A percentile compares a stretch with the other conserved stretches of the same genome.
Evolutionary conservation across 495 filamentous ascomycete species (phyloP).

Genomic region (Parathielavia appendiculata): DNA sequence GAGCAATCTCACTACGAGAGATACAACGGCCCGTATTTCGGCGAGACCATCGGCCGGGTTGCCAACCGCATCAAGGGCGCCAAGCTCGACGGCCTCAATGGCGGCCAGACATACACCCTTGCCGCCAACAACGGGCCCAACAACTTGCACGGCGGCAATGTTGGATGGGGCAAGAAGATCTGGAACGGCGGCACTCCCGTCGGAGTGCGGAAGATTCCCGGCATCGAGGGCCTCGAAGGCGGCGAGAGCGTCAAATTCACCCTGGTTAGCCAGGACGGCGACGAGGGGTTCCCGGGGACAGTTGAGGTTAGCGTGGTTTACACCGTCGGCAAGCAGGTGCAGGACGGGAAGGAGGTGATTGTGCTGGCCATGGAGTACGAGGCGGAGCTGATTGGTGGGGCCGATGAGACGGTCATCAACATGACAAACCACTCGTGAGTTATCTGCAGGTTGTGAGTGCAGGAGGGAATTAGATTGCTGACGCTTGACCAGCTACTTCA

Average conservation of each 20-base stretch:
- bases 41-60: constrained; percentile 87
- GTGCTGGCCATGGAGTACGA: constrained; percentile 84
- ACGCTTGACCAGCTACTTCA: constrained; percentile 71
- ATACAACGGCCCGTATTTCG: constrained; percentile 75
- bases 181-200: constrained; percentile 72
- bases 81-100: constrained; percentile 66
- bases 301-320: constrained; percentile 77
- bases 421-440: constrained; percentile 91
- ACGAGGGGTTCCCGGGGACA: constrained; percentile 82
- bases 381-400: constrained; percentile 69
- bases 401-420: constrained; percentile 81
- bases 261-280: constrained; percentile 65
- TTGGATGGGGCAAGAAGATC: constrained; percentile 78
- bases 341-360: constrained; percentile 54
- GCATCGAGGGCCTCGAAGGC: constrained; percentile 53
- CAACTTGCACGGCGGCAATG: constrained; percentile 71
- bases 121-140: constrained; percentile 72
- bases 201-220: constrained; percentile 40
- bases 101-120: constrained; percentile 58
- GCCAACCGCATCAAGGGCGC: constrained; percentile 81
- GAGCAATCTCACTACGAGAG: constrained; percentile 63
- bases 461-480: constrained; percentile 2
- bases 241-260: constrained; percentile 73
- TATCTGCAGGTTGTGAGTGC: not conserved
- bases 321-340: constrained; percentile 59